Base-by-base conservation (phyloP, 352 stramenopile genomes). In the Globisporangium spinosum region DNA sequence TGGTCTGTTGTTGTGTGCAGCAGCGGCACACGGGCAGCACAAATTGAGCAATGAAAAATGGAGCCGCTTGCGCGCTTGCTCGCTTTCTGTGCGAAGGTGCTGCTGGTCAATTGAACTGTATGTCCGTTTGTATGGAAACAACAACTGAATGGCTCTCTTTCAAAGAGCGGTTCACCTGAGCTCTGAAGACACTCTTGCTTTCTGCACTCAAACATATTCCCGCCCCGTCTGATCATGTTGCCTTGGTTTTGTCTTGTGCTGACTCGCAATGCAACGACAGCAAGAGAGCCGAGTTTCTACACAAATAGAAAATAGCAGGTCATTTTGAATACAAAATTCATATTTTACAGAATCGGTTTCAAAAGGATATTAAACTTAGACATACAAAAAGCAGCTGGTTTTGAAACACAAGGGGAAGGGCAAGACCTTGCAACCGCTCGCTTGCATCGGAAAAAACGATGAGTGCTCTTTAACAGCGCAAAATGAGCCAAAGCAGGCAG, bases 91-190 rank as follows among this genome's bases (percentile, higher is more conserved):
- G 53, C 51, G n/a, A 25, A 25, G 23, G 53, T 58, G 23, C 20
- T 58, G 23, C 20, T 58, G 17, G 55, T 15, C 55, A 60, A 43
- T 60, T 60, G 55, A 43, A 60, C 27, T 60, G 55, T 35, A 38
- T 15, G 27, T 43, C 17, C 40, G 40, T 49, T 49, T 60, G 55
- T 43, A 34, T 59, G 54, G 27, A 43, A 35, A 58, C 13, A 58
- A 32, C 53, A 58, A 20, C 32, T 7, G 32, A 49, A 20, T 58
- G 53, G 53, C 53, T 58, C 53, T n/a, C 53, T 58, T 58, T 6
- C 35, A 35, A 10, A 17, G 13, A 25, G 25, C 12, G 9, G 40
- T 13, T 47, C 40, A 23, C 13, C 4, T 58, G 53, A 58, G 29
- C 54, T 23, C 45, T 57, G 22, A 32, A 32, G 47, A n/a, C 20